Evolutionary conservation across 257 asterid species (phyloP).

Genomic region (Schizonepeta tenuifolia): DNA sequence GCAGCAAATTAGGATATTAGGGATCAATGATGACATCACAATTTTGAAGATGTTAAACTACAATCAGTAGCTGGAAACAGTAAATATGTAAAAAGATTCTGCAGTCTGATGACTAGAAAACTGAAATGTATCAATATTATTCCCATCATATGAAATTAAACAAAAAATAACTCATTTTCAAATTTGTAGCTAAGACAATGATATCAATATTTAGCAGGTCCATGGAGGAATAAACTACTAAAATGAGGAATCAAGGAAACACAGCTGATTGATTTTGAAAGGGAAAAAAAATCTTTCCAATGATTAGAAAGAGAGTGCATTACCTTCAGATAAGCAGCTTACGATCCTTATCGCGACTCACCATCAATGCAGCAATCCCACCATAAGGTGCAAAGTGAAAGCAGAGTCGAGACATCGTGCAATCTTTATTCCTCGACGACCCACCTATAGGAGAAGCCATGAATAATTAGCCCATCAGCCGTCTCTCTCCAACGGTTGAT

Average conservation of each 20-base stretch:
- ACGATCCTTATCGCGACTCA: slow-evolving; percentile 30
- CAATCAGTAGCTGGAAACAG: slow-evolving; percentile 1
- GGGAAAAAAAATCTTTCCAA: slow-evolving; percentile 21
- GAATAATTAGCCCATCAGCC: slow-evolving; percentile 15
- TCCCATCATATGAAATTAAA: slow-evolving; percentile 1
- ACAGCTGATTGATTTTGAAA: neutral
- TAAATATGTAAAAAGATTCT: too few relatives aligned
- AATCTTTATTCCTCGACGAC: slow-evolving; percentile 41
- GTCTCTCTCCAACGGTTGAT: slow-evolving; percentile 27
- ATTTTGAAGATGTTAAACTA: neutral
- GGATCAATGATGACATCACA: slow-evolving; percentile 14
- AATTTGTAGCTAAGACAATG: slow-evolving; percentile 10
- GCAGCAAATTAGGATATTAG: slow-evolving; percentile 27
- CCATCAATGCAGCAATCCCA: slow-evolving; percentile 34
- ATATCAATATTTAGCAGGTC: slow-evolving; percentile 17
- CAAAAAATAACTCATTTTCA: slow-evolving; percentile 2
- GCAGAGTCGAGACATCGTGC: slow-evolving; percentile 28
- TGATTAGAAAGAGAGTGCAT: slow-evolving; percentile 38
- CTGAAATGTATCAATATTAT: neutral
- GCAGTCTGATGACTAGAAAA: too few relatives aligned
- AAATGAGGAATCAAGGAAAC: slow-evolving; percentile 36
- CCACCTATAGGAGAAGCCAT: slow-evolving; percentile 31
- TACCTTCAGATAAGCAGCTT: slow-evolving; percentile 35
- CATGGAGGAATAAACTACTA: slow-evolving; percentile 25
- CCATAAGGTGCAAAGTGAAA: slow-evolving; percentile 40